Conservation (phyloP, 345 rosid genomes). For the Gossypioides kirkii region DNA sequence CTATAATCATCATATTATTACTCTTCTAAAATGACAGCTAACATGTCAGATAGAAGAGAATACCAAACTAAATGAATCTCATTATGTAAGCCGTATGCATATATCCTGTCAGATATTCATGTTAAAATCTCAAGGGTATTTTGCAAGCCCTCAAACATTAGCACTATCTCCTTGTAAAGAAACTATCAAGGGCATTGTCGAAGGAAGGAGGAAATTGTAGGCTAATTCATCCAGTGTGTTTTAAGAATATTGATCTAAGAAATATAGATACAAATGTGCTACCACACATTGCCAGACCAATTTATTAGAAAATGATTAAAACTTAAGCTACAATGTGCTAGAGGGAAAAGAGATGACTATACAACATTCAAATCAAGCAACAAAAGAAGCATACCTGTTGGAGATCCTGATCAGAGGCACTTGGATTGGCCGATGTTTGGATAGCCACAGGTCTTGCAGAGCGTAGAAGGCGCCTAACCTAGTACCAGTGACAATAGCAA, state of each 20-base stretch:
- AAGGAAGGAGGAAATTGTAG: not conserved
- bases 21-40: not conserved
- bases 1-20: not conserved
- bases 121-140: not conserved
- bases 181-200: not conserved
- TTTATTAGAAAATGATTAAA: not conserved
- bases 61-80: conserved; percentile 1
- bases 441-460: conserved; percentile 84
- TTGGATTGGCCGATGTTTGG: conserved; percentile 72
- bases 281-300: not conserved
- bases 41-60: not conserved
- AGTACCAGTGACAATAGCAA: conserved; percentile 17
- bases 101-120: not conserved
- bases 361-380: conserved; percentile 7
- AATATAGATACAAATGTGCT: not conserved
- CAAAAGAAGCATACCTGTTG: conserved; percentile 62
- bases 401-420: conserved; percentile 84
- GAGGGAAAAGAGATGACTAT: not conserved
- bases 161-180: not conserved
- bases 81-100: not conserved
- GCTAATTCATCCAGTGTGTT: not conserved
- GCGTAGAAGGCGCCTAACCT: conserved; percentile 90
- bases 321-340: not conserved
- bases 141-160: not conserved
- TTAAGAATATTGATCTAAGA: not conserved